Base-by-base conservation (phyloP, 169 alveolate genomes). In the Cardiosporidium cionae region DNA sequence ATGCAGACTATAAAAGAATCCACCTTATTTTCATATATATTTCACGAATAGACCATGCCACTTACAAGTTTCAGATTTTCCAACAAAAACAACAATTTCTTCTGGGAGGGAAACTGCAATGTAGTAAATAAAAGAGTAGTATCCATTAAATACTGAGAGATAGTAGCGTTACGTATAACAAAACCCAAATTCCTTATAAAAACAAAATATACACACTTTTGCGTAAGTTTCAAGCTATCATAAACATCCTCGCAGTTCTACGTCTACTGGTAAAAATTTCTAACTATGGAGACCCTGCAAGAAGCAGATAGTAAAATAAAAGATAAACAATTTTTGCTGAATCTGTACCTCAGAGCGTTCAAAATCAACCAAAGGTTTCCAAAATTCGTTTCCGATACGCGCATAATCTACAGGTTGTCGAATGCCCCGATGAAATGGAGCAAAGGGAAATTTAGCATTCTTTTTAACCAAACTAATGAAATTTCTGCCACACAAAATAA, bases 311-410 rank as follows among this genome's bases (percentile, higher is more conserved):
- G n/a, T 44, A n/a, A 44, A 16, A 44, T 44, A n/a, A 16, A 44
- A 16, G 58, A 44, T 44, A 44, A 44, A 44, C 58, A 44, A 44
- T 44, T n/a, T 44, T n/a, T 44, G 58, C 58, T 16, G 27, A 44
- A 44, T 44, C 58, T 44, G 58, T n/a, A 44, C 58, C 22, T 74
- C 37, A 62, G 75, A 65, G 58, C 22, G 4, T 28, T 65, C 16
- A 23, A 67, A 25, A 16, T 33, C 53, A 3, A 76, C 58, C 5
- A 76, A 76, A 0, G 82, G 82, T 27, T 29, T 32, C 82, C 82
- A 76, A n/a, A 76, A 4, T 32, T 16, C 0, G n/a, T 33, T 0
- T 3, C 75, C 9, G 77, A 72, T 63, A 22, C 22, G 53, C n/a
- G 75, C 23, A 25, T 58, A 68, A 65, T 76, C 53, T 23, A 77